Conservation (phyloP, 2,329 filamentous ascomycete genomes). For the Ascochyta clinopodiicola region DNA sequence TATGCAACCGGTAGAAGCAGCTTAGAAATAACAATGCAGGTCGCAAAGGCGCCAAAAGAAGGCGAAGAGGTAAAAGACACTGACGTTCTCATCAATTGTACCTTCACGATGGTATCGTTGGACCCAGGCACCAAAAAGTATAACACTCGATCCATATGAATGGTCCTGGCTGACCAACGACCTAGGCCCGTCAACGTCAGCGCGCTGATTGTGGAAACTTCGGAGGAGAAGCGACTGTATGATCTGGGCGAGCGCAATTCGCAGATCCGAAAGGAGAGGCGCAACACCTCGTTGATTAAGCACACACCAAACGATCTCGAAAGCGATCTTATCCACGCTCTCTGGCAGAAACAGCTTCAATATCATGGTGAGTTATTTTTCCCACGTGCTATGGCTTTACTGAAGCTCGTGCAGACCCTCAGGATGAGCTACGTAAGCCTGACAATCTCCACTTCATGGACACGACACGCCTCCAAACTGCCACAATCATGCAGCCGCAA, state of each 20-base stretch:
- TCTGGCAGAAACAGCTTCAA: conserved; percentile 72
- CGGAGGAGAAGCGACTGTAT: conserved; percentile 70
- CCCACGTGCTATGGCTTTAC: neutral
- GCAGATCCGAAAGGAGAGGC: conserved; percentile 68
- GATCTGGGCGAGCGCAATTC: conserved; percentile 70
- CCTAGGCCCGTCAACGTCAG: conserved; percentile 66
- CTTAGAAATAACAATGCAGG: conserved; percentile 76
- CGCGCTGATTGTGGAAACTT: conserved; percentile 66
- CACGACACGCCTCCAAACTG: conserved; percentile 67
- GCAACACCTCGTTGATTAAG: conserved; percentile 66
- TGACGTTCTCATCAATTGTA: conserved; percentile 73
- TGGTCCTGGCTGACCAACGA: neutral
- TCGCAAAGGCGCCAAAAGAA: conserved; percentile 69
- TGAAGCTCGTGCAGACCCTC: conserved; percentile 54
- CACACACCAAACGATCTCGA: conserved; percentile 74
- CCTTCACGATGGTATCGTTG: conserved; percentile 79
- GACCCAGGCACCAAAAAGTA: conserved; percentile 71
- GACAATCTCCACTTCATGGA: conserved; percentile 68
- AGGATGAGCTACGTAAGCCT: conserved; percentile 61
- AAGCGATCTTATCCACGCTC: conserved; percentile 73
- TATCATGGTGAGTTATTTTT: conserved; percentile 60
- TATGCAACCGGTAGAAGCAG: conserved; percentile 77
- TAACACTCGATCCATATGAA: neutral
- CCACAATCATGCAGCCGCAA: conserved; percentile 78
- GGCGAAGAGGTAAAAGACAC: conserved; percentile 64